Base-by-base conservation (phyloP, 441 rosid species). In the Monsonia emarginata region DNA sequence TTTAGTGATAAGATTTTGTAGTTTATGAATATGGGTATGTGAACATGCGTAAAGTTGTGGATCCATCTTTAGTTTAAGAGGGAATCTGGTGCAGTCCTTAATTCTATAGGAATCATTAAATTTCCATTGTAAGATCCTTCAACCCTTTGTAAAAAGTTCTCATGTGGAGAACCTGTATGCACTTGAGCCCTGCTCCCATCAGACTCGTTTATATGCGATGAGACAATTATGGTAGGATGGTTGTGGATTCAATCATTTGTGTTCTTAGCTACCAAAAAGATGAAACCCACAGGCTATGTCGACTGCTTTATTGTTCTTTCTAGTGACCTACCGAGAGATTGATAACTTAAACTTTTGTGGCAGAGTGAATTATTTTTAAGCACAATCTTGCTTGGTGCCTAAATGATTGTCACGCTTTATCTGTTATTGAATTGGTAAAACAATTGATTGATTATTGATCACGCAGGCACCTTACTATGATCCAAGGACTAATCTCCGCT, bases 391-490 rank as follows among this genome's bases (percentile, higher is more conserved):
- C 7, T 40, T 40, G 46, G 46, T 40, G 46, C 46, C 46, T 40
- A 40, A 40, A 40, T 10, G 46, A 40, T 40, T 40, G 46, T 10
- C 46, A 40, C n/a, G 0, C 16, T 40, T 10, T 40, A 40, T 11
- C 16, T 13, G 16, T 13, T 40, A 6, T 1, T 36, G 42, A 36
- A 36, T 13, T 36, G 11, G 42, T 36, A 36, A n/a, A 50, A 25
- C 56, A 46, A 46, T 21, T 6, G 57, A 18, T 11, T 50, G 8
- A 50, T 50, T 19, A 25, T 50, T 21, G 10, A 7, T 52, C 26
- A 22, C 67, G 74, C 89, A 91, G 97, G 94, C 97, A 65, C 96
- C 92, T 18, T 92, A 90, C 74, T 71, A 67, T n/a, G 98, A 90
- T 76, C 98, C 98, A 2, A 83, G 92, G 75, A 90, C 98, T 1